Evolutionary conservation across 1,284 basidiomycete genomes (phyloP).

Genomic region (Porodaedalea pini): DNA sequence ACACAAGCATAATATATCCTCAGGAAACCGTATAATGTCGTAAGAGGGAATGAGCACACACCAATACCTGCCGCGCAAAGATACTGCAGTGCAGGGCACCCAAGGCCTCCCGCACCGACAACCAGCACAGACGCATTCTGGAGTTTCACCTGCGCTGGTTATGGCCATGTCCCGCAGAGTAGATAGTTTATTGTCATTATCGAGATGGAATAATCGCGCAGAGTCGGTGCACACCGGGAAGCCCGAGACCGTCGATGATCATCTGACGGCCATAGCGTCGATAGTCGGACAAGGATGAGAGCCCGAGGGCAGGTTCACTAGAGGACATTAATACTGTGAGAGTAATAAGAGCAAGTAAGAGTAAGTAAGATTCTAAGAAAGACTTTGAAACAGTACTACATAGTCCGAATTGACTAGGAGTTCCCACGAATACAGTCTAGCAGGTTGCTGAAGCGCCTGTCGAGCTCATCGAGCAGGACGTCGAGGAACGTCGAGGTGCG

Average conservation of each 20-base stretch:
- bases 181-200: background rate
- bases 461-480: background rate
- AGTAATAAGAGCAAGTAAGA: no score
- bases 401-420: no score
- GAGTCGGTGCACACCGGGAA: conserved; percentile 52
- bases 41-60: conserved; percentile 33
- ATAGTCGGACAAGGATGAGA: conserved; percentile 56
- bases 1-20: background rate
- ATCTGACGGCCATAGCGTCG: conserved; percentile 94
- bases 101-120: conserved; percentile 93
- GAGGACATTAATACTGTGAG: background rate
- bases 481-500: conserved; percentile 3
- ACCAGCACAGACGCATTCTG: conserved; percentile 77
- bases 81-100: conserved; percentile 94
- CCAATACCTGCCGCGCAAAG: conserved; percentile 91
- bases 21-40: background rate
- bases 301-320: background rate
- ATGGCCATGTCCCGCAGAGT: background rate
- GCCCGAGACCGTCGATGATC: conserved; percentile 89
- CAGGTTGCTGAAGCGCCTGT: no score
- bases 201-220: background rate
- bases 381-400: no score
- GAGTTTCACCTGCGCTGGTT: conserved; percentile 79
- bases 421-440: no score
- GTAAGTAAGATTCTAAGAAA: no score